A percentile compares a stretch with the other conserved stretches of the same genome.
phyloP scores from a whole-genome alignment of 208 protist genomes.

The Trichomonas gallinae region DNA sequence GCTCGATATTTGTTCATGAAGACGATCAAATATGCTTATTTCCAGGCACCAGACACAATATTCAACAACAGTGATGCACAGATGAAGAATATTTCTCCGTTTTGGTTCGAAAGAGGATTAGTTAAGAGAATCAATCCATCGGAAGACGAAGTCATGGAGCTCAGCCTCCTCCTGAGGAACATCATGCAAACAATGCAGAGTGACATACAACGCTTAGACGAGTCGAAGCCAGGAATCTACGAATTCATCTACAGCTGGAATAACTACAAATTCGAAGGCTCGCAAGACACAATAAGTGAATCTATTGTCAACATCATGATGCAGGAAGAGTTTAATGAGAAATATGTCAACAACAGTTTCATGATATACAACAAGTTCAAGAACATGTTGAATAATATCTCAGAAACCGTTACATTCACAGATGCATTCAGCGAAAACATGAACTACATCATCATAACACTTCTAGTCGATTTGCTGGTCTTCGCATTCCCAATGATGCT shows the following conservation, averaged over 20 bases:
- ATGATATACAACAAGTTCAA: neutral
- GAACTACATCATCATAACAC: neutral
- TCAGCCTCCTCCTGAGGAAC: neutral
- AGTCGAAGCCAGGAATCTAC: neutral
- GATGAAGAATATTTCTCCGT: neutral
- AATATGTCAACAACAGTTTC: neutral
- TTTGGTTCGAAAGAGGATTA: neutral
- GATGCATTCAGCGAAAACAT: neutral
- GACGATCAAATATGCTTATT: neutral
- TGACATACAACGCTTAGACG: neutral
- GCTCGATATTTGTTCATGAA: neutral
- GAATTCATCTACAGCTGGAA: neutral
- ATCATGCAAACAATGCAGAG: neutral
- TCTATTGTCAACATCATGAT: neutral
- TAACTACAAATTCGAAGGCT: neutral
- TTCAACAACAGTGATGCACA: neutral
- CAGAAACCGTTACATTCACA: neutral
- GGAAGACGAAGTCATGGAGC: neutral
- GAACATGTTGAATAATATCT: neutral
- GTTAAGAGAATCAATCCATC: neutral
- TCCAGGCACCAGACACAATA: neutral
- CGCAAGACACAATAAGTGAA: neutral
- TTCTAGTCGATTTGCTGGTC: neutral
- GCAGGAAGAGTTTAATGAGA: neutral
- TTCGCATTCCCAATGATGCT: neutral